Evolutionary conservation across 179 eudicot species (phyloP), one percentile per base, ranked within the genome.

Genomic region (Corrigiola litoralis): DNA sequence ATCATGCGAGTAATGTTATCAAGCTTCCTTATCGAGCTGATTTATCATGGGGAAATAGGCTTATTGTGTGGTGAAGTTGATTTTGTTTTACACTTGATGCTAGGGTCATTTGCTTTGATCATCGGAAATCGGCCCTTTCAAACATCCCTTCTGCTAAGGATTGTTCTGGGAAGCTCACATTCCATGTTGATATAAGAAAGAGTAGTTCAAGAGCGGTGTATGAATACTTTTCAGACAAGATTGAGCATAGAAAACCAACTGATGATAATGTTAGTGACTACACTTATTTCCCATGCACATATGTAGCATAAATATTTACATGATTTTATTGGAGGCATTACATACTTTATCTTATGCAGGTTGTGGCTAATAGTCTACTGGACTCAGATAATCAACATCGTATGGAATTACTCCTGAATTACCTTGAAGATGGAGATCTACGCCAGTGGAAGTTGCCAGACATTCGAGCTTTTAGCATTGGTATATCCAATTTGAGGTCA

Each of bases 81-180:
- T 61, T 57, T 13, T 45, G 33, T 5, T 41, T 42, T 59, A 42
- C 9, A 29, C 27, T 68, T 77, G 40, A 11, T 74, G 37, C 57
- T 66, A 92, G 96, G 80, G 86, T 89, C 54, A 72, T 90, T 40
- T 86, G 80, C 28, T 90, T 92, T 27, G 90, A 92, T 68, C 95
- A 92, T 72, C 80, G 92, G 49, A 84, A 82, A 70, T 72, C 79
- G 1, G 67, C 72, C 12, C 71, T 82, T 51, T 34, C 79, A 28
- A 68, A 41, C 68, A 53, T 81, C 57, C 75, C 83, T 57, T 48
- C 69, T 24, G 48, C 65, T 23, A 60, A 72, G 40, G 77, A 74
- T 42, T 69, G 70, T 77, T 23, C 45, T 44, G 81, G 61, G 34
- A 84, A 85, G n/a, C 46, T 87, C 49, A 68, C 61, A 18, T 78